These are phyloP conservation scores for Quercus wislizeni DNA, from an alignment of 306 rosid genomes.

Conservation along the genomic window DNA sequence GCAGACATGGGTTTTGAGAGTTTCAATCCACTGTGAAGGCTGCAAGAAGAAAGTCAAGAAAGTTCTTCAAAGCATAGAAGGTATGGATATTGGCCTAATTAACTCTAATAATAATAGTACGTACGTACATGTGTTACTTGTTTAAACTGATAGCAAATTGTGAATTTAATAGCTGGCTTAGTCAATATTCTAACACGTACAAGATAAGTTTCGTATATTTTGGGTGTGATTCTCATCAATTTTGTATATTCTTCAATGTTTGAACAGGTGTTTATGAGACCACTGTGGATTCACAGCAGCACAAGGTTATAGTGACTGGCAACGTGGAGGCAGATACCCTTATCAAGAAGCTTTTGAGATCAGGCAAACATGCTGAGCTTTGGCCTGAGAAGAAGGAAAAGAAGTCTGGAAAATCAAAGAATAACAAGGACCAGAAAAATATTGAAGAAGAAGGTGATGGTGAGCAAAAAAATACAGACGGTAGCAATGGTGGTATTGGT, in stretches of 20 bases:
- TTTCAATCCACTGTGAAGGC: conserved; percentile 89
- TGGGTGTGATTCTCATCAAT: neutral
- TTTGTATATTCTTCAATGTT: neutral
- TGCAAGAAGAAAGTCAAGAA: conserved; percentile 84
- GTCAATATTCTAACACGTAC: too few species aligned
- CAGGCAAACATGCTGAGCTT: conserved; percentile 76
- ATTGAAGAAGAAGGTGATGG: conserved; percentile 22
- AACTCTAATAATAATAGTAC: neutral
- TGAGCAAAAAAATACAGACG: conserved; percentile 4
- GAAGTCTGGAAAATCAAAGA: conserved; percentile 52
- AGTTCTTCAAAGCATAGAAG: conserved; percentile 79
- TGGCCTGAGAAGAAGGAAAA: conserved; percentile 65
- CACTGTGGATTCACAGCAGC: conserved; percentile 64
- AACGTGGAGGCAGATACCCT: conserved; percentile 74
- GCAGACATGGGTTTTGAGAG: conserved; percentile 84
- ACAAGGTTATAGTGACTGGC: conserved; percentile 85
- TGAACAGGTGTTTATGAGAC: conserved; percentile 69
- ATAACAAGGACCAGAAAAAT: conserved; percentile 22
- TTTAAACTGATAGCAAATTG: too few species aligned
- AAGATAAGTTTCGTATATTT: neutral
- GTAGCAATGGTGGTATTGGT: conserved; percentile 13
- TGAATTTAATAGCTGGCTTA: too few species aligned
- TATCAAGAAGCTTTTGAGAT: conserved; percentile 65
- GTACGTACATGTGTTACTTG: neutral
- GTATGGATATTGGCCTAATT: conserved; percentile 16